A percentile compares a stretch with the other conserved stretches of the same genome.
phyloP scores from a whole-genome alignment of 108 stramenopile species.

The Pseudonitzschia pungens region DNA sequence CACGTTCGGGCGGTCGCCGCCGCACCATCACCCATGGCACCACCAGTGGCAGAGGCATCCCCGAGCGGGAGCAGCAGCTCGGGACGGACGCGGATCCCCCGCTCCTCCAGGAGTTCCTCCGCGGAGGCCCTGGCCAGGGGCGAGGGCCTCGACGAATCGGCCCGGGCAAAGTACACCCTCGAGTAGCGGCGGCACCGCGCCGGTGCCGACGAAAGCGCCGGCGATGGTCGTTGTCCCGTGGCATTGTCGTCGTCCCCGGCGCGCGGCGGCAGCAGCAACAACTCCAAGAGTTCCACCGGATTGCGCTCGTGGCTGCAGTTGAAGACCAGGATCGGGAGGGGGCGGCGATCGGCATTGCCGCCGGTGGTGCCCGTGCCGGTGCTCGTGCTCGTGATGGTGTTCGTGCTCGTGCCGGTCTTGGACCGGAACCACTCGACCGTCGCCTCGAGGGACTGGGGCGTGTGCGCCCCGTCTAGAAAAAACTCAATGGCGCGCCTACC shows the following conservation, averaged over 20 bases:
- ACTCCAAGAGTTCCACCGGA: constrained; percentile 64
- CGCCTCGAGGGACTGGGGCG: constrained; percentile 62
- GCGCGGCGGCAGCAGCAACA: constrained; percentile 13
- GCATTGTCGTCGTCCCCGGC: background rate
- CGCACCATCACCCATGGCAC: background rate
- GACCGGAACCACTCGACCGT: constrained; percentile 64
- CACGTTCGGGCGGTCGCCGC: constrained; percentile 25
- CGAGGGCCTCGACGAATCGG: constrained; percentile 70
- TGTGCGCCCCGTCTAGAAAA: constrained; percentile 77
- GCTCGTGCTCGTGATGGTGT: too few relatives aligned
- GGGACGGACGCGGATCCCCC: constrained; percentile 21
- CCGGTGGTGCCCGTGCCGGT: background rate
- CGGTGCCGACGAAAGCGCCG: too few relatives aligned
- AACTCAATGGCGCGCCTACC: background rate
- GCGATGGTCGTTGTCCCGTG: too few relatives aligned
- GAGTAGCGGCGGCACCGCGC: constrained; percentile 33
- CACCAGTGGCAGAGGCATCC: background rate
- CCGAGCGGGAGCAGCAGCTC: background rate
- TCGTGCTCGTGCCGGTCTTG: too few relatives aligned
- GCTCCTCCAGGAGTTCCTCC: constrained; percentile 38
- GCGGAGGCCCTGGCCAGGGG: constrained; percentile 52
- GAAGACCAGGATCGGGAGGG: constrained; percentile 55
- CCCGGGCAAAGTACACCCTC: constrained; percentile 60
- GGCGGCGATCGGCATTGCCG: too few relatives aligned
- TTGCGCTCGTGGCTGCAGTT: constrained; percentile 84